These are phyloP conservation scores for Pythium oligandrum DNA, from an alignment of 352 stramenopile genomes.

Conservation along the genomic window DNA sequence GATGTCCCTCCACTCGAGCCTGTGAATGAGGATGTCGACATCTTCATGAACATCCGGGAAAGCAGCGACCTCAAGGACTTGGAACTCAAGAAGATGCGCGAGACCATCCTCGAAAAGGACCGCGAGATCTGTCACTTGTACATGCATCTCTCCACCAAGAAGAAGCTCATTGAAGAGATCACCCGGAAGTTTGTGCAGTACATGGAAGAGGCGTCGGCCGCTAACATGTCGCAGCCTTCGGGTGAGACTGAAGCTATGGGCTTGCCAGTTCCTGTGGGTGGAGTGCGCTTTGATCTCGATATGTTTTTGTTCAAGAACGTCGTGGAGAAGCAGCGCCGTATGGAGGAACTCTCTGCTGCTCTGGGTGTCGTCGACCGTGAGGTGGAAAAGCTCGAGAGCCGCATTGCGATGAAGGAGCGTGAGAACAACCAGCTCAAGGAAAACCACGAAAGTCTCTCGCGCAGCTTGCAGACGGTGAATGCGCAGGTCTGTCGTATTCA, in stretches of 20 bases:
- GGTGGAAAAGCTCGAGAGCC: slow-evolving; percentile 47
- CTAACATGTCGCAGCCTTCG: slow-evolving; percentile 8
- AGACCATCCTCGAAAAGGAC: slow-evolving; percentile 62
- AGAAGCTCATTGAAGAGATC: slow-evolving; percentile 75
- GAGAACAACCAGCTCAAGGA: slow-evolving; percentile 55
- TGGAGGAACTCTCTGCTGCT: slow-evolving; percentile 66
- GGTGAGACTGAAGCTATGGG: not conserved
- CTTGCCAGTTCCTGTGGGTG: slow-evolving; percentile 13
- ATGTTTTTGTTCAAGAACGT: slow-evolving; percentile 76
- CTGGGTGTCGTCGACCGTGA: slow-evolving; percentile 65
- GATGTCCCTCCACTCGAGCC: slow-evolving; percentile 1
- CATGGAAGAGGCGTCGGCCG: slow-evolving; percentile 33
- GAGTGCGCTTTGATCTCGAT: slow-evolving; percentile 52
- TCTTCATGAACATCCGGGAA: slow-evolving; percentile 25
- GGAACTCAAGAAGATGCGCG: slow-evolving; percentile 43
- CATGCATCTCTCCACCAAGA: slow-evolving; percentile 75
- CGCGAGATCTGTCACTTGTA: slow-evolving; percentile 80
- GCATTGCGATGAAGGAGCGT: slow-evolving; percentile 44
- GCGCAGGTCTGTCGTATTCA: slow-evolving; percentile 51
- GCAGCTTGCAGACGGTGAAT: slow-evolving; percentile 46
- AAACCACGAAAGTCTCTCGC: slow-evolving; percentile 38
- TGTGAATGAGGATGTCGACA: slow-evolving; percentile 5
- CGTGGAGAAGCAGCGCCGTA: slow-evolving; percentile 53
- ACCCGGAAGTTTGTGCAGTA: slow-evolving; percentile 56
- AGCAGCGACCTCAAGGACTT: slow-evolving; percentile 29